These are phyloP conservation scores for Aspergillus pseudonomiae DNA, from an alignment of 2,329 filamentous ascomycete species.

Conservation along the genomic window DNA sequence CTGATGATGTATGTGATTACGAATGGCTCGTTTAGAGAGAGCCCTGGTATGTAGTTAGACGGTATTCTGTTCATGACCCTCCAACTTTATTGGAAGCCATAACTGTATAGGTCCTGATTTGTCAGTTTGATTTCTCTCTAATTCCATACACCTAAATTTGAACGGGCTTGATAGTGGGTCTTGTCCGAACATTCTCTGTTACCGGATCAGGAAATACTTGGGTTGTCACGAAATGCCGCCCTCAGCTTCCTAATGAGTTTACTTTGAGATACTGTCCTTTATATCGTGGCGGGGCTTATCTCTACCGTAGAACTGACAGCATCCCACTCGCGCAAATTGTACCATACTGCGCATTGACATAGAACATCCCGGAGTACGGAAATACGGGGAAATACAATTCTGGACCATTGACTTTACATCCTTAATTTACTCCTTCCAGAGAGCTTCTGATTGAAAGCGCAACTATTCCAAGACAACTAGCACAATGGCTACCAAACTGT, in stretches of 20 bases:
- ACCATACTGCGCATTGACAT: neutral
- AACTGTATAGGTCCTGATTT: too few relatives aligned
- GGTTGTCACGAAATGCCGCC: neutral
- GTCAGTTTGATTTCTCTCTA: too few relatives aligned
- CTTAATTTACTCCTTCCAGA: too few relatives aligned
- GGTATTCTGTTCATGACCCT: neutral
- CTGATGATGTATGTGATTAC: neutral
- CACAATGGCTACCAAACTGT: neutral
- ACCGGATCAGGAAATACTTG: neutral
- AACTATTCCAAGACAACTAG: neutral
- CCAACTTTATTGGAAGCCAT: neutral
- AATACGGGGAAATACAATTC: too few relatives aligned
- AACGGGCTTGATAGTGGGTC: too few relatives aligned
- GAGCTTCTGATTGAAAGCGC: too few relatives aligned
- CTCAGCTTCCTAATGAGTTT: neutral
- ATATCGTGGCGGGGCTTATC: neutral
- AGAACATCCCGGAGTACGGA: neutral
- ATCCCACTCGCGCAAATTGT: neutral
- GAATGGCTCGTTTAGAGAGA: neutral
- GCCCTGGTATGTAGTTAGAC: neutral
- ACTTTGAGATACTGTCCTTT: neutral
- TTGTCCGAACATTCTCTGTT: neutral
- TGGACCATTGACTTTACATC: too few relatives aligned
- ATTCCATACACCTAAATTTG: too few relatives aligned
- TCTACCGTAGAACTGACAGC: neutral